Evolutionary conservation across 2,329 filamentous ascomycete species (phyloP).

Genomic region (Rhinocladiella mackenziei): DNA sequence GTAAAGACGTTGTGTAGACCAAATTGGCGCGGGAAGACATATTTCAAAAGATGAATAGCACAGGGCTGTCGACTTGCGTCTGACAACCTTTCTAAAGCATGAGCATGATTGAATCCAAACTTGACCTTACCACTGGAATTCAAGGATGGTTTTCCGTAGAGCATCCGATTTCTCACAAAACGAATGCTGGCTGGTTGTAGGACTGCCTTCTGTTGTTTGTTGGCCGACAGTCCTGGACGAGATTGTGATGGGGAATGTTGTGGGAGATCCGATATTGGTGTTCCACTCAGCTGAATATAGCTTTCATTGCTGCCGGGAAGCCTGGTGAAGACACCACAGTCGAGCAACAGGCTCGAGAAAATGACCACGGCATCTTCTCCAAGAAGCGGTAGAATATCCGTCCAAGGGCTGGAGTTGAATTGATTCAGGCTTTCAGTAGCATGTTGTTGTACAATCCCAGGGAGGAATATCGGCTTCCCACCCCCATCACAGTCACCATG

Average conservation of each 20-base stretch:
- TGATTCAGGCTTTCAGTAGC: slow-evolving; percentile 66
- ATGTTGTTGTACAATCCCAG: slow-evolving; percentile 60
- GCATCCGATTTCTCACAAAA: slow-evolving; percentile 77
- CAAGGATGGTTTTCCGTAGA: slow-evolving; percentile 73
- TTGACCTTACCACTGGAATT: slow-evolving; percentile 64
- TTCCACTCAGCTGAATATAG: slow-evolving; percentile 73
- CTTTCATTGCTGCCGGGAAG: slow-evolving; percentile 60
- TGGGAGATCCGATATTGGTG: slow-evolving; percentile 14
- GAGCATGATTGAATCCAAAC: slow-evolving; percentile 75
- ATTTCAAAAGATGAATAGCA: slow-evolving; percentile 74
- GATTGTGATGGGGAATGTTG: not conserved
- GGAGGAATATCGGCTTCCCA: slow-evolving; percentile 50
- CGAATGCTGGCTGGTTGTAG: slow-evolving; percentile 9
- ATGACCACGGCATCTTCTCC: slow-evolving; percentile 71
- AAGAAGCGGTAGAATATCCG: slow-evolving; percentile 66
- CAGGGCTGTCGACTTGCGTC: slow-evolving; percentile 47
- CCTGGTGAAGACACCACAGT: slow-evolving; percentile 70
- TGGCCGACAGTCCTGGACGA: not conserved
- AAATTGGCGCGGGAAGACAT: slow-evolving; percentile 91
- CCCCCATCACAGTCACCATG: slow-evolving; percentile 1
- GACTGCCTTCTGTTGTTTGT: not conserved
- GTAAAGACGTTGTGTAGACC: slow-evolving; percentile 89
- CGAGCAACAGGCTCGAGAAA: slow-evolving; percentile 71
- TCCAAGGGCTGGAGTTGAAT: slow-evolving; percentile 71
- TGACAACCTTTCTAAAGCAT: slow-evolving; percentile 72